A percentile compares a stretch with the other conserved stretches of the same genome.
phyloP scores from a whole-genome alignment of 495 filamentous ascomycete genomes.

The Neurospora sp. region DNA sequence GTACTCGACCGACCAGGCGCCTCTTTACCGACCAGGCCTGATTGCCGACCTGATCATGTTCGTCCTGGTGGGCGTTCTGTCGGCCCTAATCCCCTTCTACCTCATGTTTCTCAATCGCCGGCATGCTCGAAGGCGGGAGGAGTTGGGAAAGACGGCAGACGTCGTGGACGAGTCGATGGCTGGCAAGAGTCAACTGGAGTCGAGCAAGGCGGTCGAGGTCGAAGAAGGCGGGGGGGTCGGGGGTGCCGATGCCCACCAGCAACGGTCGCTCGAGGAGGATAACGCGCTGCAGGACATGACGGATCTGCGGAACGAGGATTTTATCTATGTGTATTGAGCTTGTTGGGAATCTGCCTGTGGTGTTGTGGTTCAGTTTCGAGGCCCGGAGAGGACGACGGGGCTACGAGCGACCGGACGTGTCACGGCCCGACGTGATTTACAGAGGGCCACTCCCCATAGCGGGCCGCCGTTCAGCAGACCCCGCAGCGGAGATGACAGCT shows the following conservation, averaged over 20 bases:
- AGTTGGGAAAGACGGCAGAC: conserved; percentile 32
- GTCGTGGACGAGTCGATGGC: conserved; percentile 30
- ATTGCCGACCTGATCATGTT: conserved; percentile 39
- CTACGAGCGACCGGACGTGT: too few species aligned
- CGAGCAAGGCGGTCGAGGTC: conserved; percentile 32
- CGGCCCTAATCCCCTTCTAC: conserved; percentile 33
- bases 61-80: conserved; percentile 22
- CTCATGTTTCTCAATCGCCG: conserved; percentile 37
- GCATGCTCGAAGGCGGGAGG: conserved; percentile 33
- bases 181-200: conserved; percentile 32
- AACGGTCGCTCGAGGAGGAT: conserved; percentile 29
- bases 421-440: not conserved
- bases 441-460: not conserved
- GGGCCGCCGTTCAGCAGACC: not conserved
- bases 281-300: conserved; percentile 43
- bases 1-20: conserved; percentile 49
- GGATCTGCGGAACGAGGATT: conserved; percentile 47
- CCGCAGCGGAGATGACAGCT: not conserved
- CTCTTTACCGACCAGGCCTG: conserved; percentile 47
- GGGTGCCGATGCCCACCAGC: conserved; percentile 22
- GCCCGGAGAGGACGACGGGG: too few species aligned
- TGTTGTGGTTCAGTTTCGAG: not conserved
- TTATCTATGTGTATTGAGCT: conserved; percentile 45
- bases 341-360: not conserved
- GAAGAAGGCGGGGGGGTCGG: conserved; percentile 40